Percentiles rank a stretch among this genome's conserved stretches.
Evolutionary conservation across 371 early-diverging fungal species (phyloP).

Genomic region (Apophysomyces variabilis): DNA sequence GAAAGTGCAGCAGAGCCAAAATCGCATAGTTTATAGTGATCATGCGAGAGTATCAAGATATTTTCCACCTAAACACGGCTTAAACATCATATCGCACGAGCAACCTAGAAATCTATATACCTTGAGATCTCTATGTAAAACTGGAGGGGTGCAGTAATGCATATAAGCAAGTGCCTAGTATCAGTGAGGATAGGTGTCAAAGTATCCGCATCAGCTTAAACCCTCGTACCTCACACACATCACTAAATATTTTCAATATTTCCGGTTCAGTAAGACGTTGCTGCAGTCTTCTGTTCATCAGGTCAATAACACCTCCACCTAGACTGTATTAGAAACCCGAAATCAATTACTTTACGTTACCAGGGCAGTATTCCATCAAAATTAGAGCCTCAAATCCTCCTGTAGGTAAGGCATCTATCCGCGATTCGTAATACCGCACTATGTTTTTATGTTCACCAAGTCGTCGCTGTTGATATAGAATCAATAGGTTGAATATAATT

Average conservation of each 20-base stretch:
- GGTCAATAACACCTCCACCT: conserved; percentile 87
- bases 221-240: conserved; percentile 72
- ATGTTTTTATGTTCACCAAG: conserved; percentile 84
- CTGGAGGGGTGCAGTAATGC: conserved; percentile 79
- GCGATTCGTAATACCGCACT: conserved; percentile 78
- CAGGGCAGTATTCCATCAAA: conserved; percentile 90
- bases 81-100: background rate
- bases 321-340: background rate
- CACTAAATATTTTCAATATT: conserved; percentile 84
- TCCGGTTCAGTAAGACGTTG: conserved; percentile 79
- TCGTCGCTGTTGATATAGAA: conserved; percentile 48
- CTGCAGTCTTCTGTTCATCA: conserved; percentile 81
- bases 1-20: conserved; percentile 84
- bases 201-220: background rate
- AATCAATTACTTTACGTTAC: conserved; percentile 37
- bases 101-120: conserved; percentile 38
- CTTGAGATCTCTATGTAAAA: conserved; percentile 89
- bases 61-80: conserved; percentile 53
- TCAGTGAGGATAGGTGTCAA: background rate
- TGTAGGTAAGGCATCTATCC: conserved; percentile 59
- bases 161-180: conserved; percentile 85
- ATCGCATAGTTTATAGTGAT: conserved; percentile 89
- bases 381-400: conserved; percentile 83
- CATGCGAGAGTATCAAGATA: conserved; percentile 53
- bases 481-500: background rate